phyloP scores from a whole-genome alignment of 78 protist genomes.

The Andalucia godoyi region DNA sequence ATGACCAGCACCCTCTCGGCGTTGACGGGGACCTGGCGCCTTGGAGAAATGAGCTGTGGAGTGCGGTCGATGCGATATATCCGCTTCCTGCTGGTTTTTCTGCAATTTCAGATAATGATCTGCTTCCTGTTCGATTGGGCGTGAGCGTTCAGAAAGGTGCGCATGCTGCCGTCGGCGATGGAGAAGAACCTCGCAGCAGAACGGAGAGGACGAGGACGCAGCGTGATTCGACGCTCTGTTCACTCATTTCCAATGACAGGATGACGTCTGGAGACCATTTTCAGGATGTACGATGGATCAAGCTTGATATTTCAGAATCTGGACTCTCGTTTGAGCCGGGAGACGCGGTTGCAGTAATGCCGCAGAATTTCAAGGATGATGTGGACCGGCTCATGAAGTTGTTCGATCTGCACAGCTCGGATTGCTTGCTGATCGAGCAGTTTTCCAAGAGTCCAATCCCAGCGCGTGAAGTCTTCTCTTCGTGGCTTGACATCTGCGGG shows the following conservation, averaged over 20 bases:
- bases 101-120: too few species aligned
- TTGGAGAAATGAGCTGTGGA: constrained; percentile 62
- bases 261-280: background rate
- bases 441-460: background rate
- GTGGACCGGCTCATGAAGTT: constrained; percentile 1
- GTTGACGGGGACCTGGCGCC: constrained; percentile 68
- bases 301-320: constrained; percentile 24
- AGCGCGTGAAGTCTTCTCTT: background rate
- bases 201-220: background rate
- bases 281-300: constrained; percentile 21
- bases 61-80: background rate
- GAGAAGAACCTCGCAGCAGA: background rate
- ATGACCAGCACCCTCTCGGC: constrained; percentile 71
- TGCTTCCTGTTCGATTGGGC: background rate
- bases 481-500: background rate
- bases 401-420: constrained; percentile 1
- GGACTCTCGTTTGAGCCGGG: constrained; percentile 37
- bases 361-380: constrained; percentile 17
- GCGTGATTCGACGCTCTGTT: background rate
- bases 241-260: background rate
- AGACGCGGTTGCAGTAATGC: constrained; percentile 57
- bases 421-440: constrained; percentile 1
- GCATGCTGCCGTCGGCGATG: background rate
- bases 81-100: too few species aligned
- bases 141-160: background rate